Base-by-base conservation (phyloP, 169 alveolate genomes). In the Plasmodium coatneyi region DNA sequence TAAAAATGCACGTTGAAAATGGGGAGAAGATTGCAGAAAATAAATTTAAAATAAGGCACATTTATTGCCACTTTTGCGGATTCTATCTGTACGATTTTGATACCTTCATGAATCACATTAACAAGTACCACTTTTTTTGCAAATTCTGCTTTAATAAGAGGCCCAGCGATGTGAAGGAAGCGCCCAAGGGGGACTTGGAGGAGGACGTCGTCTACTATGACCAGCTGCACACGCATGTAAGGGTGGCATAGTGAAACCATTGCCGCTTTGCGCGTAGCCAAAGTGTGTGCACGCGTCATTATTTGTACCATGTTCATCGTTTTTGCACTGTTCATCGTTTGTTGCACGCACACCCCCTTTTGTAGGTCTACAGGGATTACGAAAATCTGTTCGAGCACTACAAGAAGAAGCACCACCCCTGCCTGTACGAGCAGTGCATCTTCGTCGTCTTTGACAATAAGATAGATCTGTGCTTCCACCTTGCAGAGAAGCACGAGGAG, bases 371-470 rank as follows among this genome's bases (percentile, higher is more conserved):
- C 66, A 92, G 71, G 41, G 95, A 95, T 41, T 95, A 95, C 82
- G 86, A 78, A 28, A 72, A 84, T 28, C 71, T 95, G 30, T 92
- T 84, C 12, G 92, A 82, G n/a, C 97, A 95, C 82, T 95, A 95
- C 87, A 95, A 82, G 56, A 83, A 74, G 56, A 92, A 81, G 30
- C 97, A 95, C 19, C 92, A 74, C 82, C 97, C 97, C 1, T 95
- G 97, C 52, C 81, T 93, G 19, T 93, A 95, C 71, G 97, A 95
- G 46, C 92, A 95, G 54, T 95, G 97, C 36, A 84, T 95, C 76
- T 95, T 95, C 84, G 95, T 95, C 56, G 97, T 95, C 6, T 95
- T 92, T 43, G 97, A 95, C 52, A 95, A 95, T 46, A 95, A 87
- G 36, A 92, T 95, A 1, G 97, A 95, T 66, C 66, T 95, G 52